Conservation (phyloP, 1,139 yeast species). For the Debaryomyces fabryi region DNA sequence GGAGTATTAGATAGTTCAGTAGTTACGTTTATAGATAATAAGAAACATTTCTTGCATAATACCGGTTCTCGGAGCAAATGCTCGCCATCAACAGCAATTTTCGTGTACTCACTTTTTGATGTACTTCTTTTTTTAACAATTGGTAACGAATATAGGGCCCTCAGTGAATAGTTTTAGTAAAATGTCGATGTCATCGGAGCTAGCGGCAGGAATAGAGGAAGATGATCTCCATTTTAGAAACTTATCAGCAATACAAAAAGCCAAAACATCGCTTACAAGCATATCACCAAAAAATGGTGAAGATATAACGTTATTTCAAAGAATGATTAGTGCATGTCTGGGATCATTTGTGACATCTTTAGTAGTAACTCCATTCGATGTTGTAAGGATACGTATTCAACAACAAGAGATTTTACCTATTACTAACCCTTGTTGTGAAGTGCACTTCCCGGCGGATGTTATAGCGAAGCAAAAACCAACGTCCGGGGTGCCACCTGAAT, state of each 20-base stretch:
- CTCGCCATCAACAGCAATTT: constrained; percentile 1
- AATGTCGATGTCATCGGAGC: constrained; percentile 42
- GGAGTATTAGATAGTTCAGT: constrained; percentile 30
- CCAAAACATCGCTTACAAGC: not conserved
- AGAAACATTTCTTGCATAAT: not conserved
- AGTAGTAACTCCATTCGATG: constrained; percentile 92
- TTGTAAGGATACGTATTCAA: constrained; percentile 85
- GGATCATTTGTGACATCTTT: constrained; percentile 90
- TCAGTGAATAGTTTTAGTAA: not conserved
- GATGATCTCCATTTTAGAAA: constrained; percentile 15
- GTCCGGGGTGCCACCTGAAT: constrained; percentile 20
- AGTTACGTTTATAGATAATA: not conserved
- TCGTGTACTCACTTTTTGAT: not conserved
- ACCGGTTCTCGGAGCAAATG: constrained; percentile 8
- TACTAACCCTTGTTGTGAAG: constrained; percentile 33
- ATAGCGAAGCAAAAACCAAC: constrained; percentile 6
- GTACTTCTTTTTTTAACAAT: not conserved
- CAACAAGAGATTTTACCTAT: constrained; percentile 72
- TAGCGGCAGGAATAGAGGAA: constrained; percentile 44
- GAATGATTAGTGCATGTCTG: constrained; percentile 88
- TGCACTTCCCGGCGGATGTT: constrained; percentile 10
- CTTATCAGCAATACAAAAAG: constrained; percentile 3
- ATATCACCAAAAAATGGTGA: constrained; percentile 9
- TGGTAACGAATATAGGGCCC: not conserved
- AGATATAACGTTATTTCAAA: constrained; percentile 54